phyloP scores from a whole-genome alignment of 2,329 filamentous ascomycete species.

The Monosporascus ibericus region DNA sequence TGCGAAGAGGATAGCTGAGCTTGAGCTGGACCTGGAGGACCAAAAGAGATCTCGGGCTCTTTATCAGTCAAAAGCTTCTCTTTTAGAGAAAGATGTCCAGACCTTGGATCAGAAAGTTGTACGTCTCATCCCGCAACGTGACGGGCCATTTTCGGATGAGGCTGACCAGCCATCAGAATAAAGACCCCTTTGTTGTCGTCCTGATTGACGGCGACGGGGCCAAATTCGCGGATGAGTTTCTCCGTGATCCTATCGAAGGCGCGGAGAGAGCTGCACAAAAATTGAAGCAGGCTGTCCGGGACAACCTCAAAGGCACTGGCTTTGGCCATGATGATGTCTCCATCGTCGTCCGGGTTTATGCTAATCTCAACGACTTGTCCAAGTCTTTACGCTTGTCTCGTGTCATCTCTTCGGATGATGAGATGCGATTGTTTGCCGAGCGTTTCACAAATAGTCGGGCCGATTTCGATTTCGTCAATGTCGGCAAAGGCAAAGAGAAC shows the following conservation, averaged over 20 bases:
- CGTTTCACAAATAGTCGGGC: slow-evolving; percentile 28
- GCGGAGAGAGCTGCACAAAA: slow-evolving; percentile 24
- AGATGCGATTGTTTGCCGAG: slow-evolving; percentile 26
- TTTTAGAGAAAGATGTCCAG: slow-evolving; percentile 15
- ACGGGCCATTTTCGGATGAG: not conserved
- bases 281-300: slow-evolving; percentile 26
- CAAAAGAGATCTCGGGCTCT: slow-evolving; percentile 19
- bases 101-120: slow-evolving; percentile 19
- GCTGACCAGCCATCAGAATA: slow-evolving; percentile 18
- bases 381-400: slow-evolving; percentile 26
- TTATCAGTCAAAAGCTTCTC: slow-evolving; percentile 17
- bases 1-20: slow-evolving; percentile 18
- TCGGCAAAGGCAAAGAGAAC: slow-evolving; percentile 29
- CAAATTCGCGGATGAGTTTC: slow-evolving; percentile 27
- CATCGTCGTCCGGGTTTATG: slow-evolving; percentile 27
- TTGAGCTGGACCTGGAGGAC: slow-evolving; percentile 23
- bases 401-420: slow-evolving; percentile 25
- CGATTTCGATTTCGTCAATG: slow-evolving; percentile 29
- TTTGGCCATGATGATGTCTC: slow-evolving; percentile 22
- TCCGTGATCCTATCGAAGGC: slow-evolving; percentile 21
- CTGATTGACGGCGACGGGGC: slow-evolving; percentile 30
- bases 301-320: slow-evolving; percentile 17
- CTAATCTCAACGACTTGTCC: slow-evolving; percentile 27
- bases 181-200: slow-evolving; percentile 25
- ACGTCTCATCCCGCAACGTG: slow-evolving; percentile 4